Evolutionary conservation across 208 protist species (phyloP), one percentile per base, ranked within the genome.

Genomic region (Acanthamoeba rhysodes): DNA sequence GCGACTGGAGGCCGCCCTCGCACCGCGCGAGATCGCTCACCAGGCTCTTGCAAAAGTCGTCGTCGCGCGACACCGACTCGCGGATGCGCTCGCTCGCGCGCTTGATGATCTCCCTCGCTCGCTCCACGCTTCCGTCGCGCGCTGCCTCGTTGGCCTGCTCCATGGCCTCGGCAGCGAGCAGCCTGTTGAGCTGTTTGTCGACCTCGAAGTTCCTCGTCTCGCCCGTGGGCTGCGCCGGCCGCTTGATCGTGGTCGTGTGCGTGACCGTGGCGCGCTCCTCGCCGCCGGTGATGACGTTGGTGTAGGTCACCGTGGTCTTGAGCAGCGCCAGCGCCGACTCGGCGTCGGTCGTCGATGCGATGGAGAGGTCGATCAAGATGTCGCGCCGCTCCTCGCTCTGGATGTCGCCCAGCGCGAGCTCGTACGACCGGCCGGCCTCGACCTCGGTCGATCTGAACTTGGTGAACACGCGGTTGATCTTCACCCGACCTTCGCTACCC

Each of bases 341-440:
- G 6, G 2, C 72, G 9, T 20, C 32, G 16, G 41, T 24, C n/a
- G 29, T 16, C 9, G 0, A 18, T 3, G 45, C 27, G 24, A 90
- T 55, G 8, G 37, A 37, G n/a, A 90, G 12, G 0, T 50, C 27
- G 1, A 57, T 9, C n/a, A 90, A 20, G 5, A 90, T 32, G 50
- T 90, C 82, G 16, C 82, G 27, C 5, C 41, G 45, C 82, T 90
- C 82, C 55, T 90, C 82, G 82, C 48, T 62, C 29, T 90, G 82
- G n/a, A 90, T 53, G 82, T 90, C 82, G 53, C 82, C 82, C 24
- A 90, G 82, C 12, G 24, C 32, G 8, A 90, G 29, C 82, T 53
- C 50, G 32, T 50, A 62, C 14, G 14, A 27, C 5, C 20, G 37
- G 82, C 82, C 82, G 45, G 74, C 16, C 34, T 68, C 27, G 82